Evolutionary conservation across 805 yeast genomes (phyloP).

Genomic region (Candida boleticola): DNA sequence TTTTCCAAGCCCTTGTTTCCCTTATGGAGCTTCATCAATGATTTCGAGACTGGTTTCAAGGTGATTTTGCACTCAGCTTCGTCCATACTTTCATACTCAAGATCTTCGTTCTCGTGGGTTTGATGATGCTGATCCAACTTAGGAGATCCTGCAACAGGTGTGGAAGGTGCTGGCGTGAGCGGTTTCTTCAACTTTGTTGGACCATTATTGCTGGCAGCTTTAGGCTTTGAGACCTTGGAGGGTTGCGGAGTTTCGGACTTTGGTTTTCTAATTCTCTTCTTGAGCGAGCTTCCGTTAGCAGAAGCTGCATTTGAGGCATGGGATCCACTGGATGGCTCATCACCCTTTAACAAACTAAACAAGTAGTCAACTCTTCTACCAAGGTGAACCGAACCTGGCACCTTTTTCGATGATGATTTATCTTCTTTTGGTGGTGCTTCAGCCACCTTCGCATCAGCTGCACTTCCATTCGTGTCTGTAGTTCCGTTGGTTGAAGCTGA

Average conservation of each 20-base stretch:
- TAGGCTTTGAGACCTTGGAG: slow-evolving; percentile 7
- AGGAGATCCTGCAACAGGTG: slow-evolving; percentile 5
- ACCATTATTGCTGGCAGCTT: slow-evolving; percentile 7
- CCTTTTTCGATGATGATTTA: slow-evolving; percentile 49
- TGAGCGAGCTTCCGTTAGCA: slow-evolving; percentile 11
- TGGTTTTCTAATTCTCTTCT: slow-evolving; percentile 16
- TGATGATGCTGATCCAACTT: slow-evolving; percentile 6
- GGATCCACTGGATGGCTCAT: slow-evolving; percentile 22
- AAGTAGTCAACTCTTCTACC: slow-evolving; percentile 90
- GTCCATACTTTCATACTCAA: slow-evolving; percentile 77
- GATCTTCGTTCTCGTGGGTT: slow-evolving; percentile 27
- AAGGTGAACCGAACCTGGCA: slow-evolving; percentile 90
- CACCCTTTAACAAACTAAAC: slow-evolving; percentile 64
- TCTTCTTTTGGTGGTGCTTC: slow-evolving; percentile 17
- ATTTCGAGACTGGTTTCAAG: slow-evolving; percentile 65
- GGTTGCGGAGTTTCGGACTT: slow-evolving; percentile 15
- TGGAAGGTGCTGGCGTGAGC: slow-evolving; percentile 8
- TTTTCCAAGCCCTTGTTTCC: slow-evolving; percentile 75
- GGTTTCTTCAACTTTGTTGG: slow-evolving; percentile 11
- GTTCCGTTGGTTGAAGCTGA: slow-evolving; percentile 11
- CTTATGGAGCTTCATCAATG: slow-evolving; percentile 62
- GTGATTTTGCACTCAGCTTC: slow-evolving; percentile 61
- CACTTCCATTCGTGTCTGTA: slow-evolving; percentile 21
- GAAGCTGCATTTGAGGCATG: slow-evolving; percentile 7
- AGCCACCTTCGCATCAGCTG: slow-evolving; percentile 14